A percentile compares a stretch with the other conserved stretches of the same genome.
Evolutionary conservation across 805 yeast species (phyloP).

Genomic region (Brettanomyces naardenensis): DNA sequence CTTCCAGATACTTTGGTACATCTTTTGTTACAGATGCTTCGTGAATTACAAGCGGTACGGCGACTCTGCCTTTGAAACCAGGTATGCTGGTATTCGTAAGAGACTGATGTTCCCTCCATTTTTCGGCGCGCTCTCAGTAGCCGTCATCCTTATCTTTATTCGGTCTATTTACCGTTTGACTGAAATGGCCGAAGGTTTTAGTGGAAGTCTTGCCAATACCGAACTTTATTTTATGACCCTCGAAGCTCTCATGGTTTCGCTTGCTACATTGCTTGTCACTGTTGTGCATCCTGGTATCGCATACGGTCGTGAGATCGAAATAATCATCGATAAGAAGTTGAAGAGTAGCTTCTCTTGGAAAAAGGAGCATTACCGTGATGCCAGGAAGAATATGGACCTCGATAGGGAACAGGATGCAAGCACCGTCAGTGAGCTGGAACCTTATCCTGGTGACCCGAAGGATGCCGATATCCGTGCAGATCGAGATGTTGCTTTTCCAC

Average conservation of each 20-base stretch:
- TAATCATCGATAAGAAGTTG: constrained; percentile 12
- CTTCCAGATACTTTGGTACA: constrained; percentile 43
- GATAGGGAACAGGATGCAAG: neutral
- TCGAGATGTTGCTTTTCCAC: neutral
- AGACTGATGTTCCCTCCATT: constrained; percentile 31
- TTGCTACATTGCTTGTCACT: constrained; percentile 40
- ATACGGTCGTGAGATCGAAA: constrained; percentile 26
- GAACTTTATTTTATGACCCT: constrained; percentile 52
- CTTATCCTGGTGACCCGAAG: neutral
- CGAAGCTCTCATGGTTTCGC: constrained; percentile 55
- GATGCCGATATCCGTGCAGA: neutral
- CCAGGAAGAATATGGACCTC: neutral
- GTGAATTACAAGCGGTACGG: constrained; percentile 19
- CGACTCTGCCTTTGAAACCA: constrained; percentile 28
- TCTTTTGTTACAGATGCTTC: constrained; percentile 36
- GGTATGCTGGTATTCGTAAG: constrained; percentile 28
- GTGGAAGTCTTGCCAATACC: constrained; percentile 52
- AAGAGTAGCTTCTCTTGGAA: constrained; percentile 2
- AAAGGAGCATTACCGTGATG: constrained; percentile 1
- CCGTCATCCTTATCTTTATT: constrained; percentile 48
- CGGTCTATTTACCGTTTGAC: constrained; percentile 69
- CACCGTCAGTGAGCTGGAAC: neutral
- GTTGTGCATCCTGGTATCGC: constrained; percentile 59
- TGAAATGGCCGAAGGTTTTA: constrained; percentile 70
- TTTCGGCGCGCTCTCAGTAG: constrained; percentile 36